phyloP scores from a whole-genome alignment of 345 rosid species.

The Populus nigra region DNA sequence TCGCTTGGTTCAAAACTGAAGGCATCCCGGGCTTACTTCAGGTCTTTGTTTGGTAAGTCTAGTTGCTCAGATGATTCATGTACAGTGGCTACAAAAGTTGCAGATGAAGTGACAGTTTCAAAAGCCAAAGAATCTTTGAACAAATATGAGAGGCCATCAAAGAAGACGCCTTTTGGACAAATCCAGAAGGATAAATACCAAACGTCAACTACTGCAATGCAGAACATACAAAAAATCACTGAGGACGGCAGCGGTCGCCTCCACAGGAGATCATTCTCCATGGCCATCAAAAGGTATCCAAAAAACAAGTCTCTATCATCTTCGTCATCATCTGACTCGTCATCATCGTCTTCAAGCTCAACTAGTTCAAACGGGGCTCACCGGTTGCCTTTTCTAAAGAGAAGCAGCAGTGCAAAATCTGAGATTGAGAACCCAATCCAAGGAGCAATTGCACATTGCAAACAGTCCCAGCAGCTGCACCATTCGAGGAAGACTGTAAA shows the following conservation, averaged over 20 bases:
- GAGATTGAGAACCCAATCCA: conserved; percentile 78
- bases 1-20: conserved; percentile 60
- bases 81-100: conserved; percentile 45
- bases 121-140: conserved; percentile 28
- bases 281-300: conserved; percentile 25
- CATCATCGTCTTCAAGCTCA: conserved; percentile 16
- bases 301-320: conserved; percentile 16
- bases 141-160: conserved; percentile 26
- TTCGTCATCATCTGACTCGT: conserved; percentile 1
- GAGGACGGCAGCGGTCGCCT: conserved; percentile 25
- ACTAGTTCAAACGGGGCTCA: neutral
- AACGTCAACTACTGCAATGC: neutral
- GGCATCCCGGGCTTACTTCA: conserved; percentile 70
- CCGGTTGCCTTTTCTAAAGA: conserved; percentile 26
- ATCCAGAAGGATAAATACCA: conserved; percentile 30
- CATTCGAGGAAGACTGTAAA: conserved; percentile 40
- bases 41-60: conserved; percentile 60
- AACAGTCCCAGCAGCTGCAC: conserved; percentile 54
- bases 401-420: conserved; percentile 26
- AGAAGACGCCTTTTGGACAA: conserved; percentile 49
- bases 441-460: conserved; percentile 94
- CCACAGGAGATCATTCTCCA: conserved; percentile 31
- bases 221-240: conserved; percentile 12
- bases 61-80: conserved; percentile 65
- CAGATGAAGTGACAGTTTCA: conserved; percentile 34